Conservation (phyloP, 2,329 filamentous ascomycete genomes). For the Hypoxylon sp. region DNA sequence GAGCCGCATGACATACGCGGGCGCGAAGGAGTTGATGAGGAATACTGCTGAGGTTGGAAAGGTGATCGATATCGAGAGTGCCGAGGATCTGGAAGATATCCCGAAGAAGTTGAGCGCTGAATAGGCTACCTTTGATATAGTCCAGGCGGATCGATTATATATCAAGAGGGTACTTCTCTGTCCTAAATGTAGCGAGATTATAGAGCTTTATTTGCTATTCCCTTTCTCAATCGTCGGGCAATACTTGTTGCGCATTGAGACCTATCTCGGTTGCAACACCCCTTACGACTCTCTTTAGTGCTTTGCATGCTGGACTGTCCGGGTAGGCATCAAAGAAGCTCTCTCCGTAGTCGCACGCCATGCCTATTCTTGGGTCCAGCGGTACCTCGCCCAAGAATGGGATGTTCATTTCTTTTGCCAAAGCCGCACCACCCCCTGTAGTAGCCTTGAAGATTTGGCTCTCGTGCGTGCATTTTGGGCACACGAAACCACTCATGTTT, state of each 20-base stretch:
- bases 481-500: constrained; percentile 98
- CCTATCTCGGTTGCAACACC: constrained; percentile 77
- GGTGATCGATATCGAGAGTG: constrained; percentile 86
- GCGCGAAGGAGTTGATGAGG: constrained; percentile 95
- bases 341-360: constrained; percentile 97
- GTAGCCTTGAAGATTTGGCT: constrained; percentile 91
- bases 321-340: constrained; percentile 96
- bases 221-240: constrained; percentile 59
- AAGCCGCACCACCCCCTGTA: constrained; percentile 84
- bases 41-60: constrained; percentile 91
- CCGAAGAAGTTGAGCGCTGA: constrained; percentile 71
- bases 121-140: constrained; percentile 37
- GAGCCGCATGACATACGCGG: constrained; percentile 92
- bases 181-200: constrained; percentile 30
- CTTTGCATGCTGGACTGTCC: constrained; percentile 89
- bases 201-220: constrained; percentile 35
- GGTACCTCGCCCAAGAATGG: constrained; percentile 92
- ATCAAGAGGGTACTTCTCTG: not conserved
- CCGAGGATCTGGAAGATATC: constrained; percentile 87
- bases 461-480: constrained; percentile 87
- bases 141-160: not conserved
- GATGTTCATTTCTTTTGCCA: constrained; percentile 89
- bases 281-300: constrained; percentile 84
- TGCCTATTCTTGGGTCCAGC: constrained; percentile 91
- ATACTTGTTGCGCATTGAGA: constrained; percentile 68